Conservation (phyloP, 352 stramenopile genomes). For the Thraustotheca clavata region DNA sequence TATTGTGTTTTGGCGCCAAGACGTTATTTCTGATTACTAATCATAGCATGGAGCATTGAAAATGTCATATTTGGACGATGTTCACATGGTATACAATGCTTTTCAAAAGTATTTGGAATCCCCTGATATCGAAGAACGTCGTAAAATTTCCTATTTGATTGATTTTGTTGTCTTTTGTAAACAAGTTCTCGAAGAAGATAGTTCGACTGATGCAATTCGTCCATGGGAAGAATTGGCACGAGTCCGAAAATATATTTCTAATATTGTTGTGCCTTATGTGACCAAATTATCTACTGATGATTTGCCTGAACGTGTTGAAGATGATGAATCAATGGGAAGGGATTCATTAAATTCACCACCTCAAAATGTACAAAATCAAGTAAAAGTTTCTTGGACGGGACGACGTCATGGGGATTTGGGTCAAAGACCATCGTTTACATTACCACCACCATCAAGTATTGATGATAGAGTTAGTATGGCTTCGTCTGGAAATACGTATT, state of each 20-base stretch:
- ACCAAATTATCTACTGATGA: slow-evolving; percentile 3
- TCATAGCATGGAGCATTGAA: slow-evolving; percentile 15
- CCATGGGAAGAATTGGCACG: slow-evolving; percentile 19
- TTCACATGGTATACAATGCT: background rate
- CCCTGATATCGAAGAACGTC: background rate
- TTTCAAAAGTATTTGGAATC: background rate
- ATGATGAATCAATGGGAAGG: background rate
- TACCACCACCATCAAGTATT: background rate
- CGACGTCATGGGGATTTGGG: slow-evolving; percentile 6
- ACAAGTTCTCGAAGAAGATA: slow-evolving; percentile 8
- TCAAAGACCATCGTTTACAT: background rate
- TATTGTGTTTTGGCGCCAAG: background rate
- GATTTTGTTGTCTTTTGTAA: slow-evolving; percentile 18
- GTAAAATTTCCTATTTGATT: background rate
- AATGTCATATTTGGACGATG: slow-evolving; percentile 13
- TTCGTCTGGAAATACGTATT: slow-evolving; percentile 9
- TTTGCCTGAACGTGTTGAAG: background rate
- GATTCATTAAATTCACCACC: background rate
- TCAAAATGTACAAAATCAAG: background rate
- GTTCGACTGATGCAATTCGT: background rate
- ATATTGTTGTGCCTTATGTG: slow-evolving; percentile 10
- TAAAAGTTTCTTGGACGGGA: slow-evolving; percentile 9
- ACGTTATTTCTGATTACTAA: background rate
- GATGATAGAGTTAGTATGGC: background rate
- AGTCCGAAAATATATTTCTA: slow-evolving; percentile 20